Conservation (phyloP, 371 early-diverging fungal genomes). For the Mucor plumbeus region DNA sequence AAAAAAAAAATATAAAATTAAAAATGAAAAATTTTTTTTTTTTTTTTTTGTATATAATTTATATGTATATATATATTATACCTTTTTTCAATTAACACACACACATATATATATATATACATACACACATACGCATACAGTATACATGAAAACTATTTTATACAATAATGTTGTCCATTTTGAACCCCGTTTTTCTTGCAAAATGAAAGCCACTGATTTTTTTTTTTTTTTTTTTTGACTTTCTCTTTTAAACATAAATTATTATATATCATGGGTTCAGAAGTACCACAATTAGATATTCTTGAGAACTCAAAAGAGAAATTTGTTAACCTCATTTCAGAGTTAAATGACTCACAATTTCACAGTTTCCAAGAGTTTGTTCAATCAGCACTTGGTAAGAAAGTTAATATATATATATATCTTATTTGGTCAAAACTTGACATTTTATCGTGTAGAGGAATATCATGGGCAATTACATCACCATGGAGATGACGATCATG, state of each 20-base stretch:
- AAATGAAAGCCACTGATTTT: conserved; percentile 7
- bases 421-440: background rate
- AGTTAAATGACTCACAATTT: conserved; percentile 54
- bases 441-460: conserved; percentile 38
- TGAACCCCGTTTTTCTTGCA: background rate
- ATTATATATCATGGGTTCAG: conserved; percentile 9
- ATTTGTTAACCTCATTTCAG: conserved; percentile 56
- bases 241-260: background rate
- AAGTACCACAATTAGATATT: conserved; percentile 23
- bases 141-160: background rate
- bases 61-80: background rate
- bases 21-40: no score
- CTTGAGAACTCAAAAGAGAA: conserved; percentile 56
- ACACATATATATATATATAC: no score
- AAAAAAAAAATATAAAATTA: no score
- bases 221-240: background rate
- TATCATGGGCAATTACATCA: conserved; percentile 45
- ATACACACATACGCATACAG: no score
- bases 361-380: conserved; percentile 62
- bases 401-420: no score
- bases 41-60: background rate
- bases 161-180: background rate
- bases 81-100: background rate
- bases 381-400: conserved; percentile 58
- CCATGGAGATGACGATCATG: conserved; percentile 24